Percentiles rank a stretch among this genome's conserved stretches.
Evolutionary conservation across 2,329 filamentous ascomycete species (phyloP).

Genomic region (Colletotrichum tabaci): DNA sequence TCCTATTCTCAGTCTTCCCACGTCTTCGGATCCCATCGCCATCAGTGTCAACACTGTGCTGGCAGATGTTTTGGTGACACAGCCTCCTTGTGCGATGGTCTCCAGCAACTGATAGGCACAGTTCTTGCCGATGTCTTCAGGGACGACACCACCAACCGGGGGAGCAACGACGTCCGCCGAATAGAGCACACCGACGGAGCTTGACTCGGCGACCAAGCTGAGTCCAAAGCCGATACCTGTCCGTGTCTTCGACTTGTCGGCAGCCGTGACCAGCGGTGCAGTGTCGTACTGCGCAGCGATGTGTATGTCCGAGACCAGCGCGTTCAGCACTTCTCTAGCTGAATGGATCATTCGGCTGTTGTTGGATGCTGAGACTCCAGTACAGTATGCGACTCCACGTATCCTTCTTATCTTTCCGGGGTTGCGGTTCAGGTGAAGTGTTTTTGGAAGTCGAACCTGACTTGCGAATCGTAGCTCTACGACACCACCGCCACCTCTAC

Average conservation of each 20-base stretch:
- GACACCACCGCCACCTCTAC: slow-evolving; percentile 86
- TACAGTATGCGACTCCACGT: slow-evolving; percentile 92
- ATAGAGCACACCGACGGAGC: slow-evolving; percentile 83
- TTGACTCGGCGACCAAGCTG: slow-evolving; percentile 93
- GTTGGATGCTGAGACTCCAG: slow-evolving; percentile 91
- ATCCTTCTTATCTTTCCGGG: slow-evolving; percentile 90
- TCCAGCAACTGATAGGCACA: slow-evolving; percentile 94
- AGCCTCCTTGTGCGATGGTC: slow-evolving; percentile 85
- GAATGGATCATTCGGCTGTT: slow-evolving; percentile 96
- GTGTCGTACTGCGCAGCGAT: slow-evolving; percentile 86
- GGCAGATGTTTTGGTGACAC: slow-evolving; percentile 80
- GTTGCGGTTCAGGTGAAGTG: slow-evolving; percentile 86
- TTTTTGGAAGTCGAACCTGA: slow-evolving; percentile 94
- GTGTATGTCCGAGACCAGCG: slow-evolving; percentile 89
- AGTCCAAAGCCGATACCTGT: slow-evolving; percentile 93
- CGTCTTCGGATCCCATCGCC: slow-evolving; percentile 98
- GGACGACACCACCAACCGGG: slow-evolving; percentile 83
- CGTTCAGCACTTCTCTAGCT: slow-evolving; percentile 88
- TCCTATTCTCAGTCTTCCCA: slow-evolving; percentile 87
- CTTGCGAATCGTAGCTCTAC: slow-evolving; percentile 96
- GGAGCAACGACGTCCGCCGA: slow-evolving; percentile 87
- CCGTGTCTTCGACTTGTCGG: slow-evolving; percentile 73
- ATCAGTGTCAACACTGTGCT: slow-evolving; percentile 87
- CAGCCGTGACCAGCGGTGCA: slow-evolving; percentile 69
- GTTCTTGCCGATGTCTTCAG: slow-evolving; percentile 90